Base-by-base conservation (phyloP, 1,284 basidiomycete genomes). In the Cutaneotrichosporon sp. region DNA sequence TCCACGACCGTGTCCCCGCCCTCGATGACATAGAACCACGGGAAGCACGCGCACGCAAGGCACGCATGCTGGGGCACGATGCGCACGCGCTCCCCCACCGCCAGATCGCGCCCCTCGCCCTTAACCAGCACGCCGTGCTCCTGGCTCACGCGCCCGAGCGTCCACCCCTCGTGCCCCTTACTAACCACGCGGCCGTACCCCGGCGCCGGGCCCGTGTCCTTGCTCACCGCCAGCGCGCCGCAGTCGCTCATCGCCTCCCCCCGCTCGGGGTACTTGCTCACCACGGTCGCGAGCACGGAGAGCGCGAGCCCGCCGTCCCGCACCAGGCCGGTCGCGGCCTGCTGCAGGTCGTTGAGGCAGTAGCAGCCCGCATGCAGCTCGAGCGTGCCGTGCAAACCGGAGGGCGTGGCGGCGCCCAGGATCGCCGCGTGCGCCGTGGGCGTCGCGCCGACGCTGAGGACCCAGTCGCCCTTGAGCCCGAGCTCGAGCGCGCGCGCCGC, bases 21-120 rank as follows among this genome's bases (percentile, higher is more conserved):
- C 79, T 93, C 90, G 1, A 91, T 86, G 22, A 93, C 81, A 72
- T 91, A 92, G 73, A 88, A 90, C 89, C 89, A 92, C 2, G 88
- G 87, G 72, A 90, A 84, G 14, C 84, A 86, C 56, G 92, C 90
- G 68, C 84, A 81, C 50, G 87, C 90, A 66, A 93, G 76, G 71
- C 92, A 95, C 18, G 81, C 80, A 69, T 82, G 81, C 60, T 82
- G 79, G 3, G 79, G 79, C 1, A 77, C 67, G 25, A 81, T 70
- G 47, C 69, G 61, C 20, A 81, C 59, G 49, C 60, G 54, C 9
- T 87, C 84, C 4, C 90, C 90, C 4, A 90, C 70, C 66, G 81
- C 74, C 61, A 91, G 68, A 45, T 73, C 64, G 14, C 11, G 22
- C 16, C 64, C 68, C 13, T 73, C 70, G 18, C 66, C 70, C 36